Evolutionary conservation across 371 early-diverging fungal species (phyloP), one percentile per base, ranked within the genome.

Genomic region (Mortierella sp.): DNA sequence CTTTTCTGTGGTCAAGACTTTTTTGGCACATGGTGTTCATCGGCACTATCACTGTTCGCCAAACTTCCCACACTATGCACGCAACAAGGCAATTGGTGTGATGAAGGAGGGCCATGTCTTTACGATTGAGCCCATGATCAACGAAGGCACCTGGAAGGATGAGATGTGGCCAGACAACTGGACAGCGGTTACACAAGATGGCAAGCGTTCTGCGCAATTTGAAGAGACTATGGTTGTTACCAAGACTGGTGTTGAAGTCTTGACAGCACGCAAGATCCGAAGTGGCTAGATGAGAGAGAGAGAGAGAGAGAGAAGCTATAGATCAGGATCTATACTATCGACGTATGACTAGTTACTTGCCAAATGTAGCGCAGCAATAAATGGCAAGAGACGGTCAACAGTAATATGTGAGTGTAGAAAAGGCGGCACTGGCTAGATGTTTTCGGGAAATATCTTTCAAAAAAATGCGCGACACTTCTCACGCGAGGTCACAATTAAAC

Each of bases 111-210:
- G 99, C 11, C 97, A 98, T 77, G 86, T 92, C 58, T 98, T 98
- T 74, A 98, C 99, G 10, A 98, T 98, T 67, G 98, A 98, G 84
- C 99, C 98, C 20, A 97, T 98, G 98, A 96, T 98, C 79, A 94
- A 92, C 73, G 96, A 94, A 80, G 97, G 95, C 63, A 80, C 84
- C 10, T 96, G 88, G 88, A 80, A 83, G 39, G 95, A 94, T 70
- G 86, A 87, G 75, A 91, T 88, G 52, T 96, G 97, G 97, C 93
- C 94, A 20, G 97, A 98, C 83, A 84, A 89, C 64, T 97, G 97
- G 97, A 97, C 97, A 11, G 94, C 93, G 0, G 94, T 93, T 12
- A 98, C 99, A 9, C 84, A 73, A 55, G 99, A 98, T 80, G 98
- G 98, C 49, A 96, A 96, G 83, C 90, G 97, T 51, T 96, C 96